phyloP scores from a whole-genome alignment of 225 moss, liverwort and hornwort genomes.

The Rhytidiadelphus loreus region DNA sequence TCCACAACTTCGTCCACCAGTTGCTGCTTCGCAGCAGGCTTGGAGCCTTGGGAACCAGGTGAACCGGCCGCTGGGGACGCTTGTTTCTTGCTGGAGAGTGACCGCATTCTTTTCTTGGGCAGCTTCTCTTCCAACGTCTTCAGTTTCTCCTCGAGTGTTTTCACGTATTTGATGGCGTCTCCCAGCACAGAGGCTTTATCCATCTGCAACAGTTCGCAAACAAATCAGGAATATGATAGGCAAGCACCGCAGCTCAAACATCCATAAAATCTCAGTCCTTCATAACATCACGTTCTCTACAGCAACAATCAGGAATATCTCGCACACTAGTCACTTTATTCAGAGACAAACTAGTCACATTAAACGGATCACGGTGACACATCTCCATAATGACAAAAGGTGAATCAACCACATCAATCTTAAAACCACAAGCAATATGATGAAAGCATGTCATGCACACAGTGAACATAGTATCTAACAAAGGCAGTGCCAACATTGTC shows the following conservation, averaged over 20 bases:
- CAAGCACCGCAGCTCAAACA: not conserved
- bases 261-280: too few species aligned
- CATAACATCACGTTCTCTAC: not conserved
- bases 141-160: constrained; percentile 74
- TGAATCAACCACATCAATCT: too few species aligned
- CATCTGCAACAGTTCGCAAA: constrained; percentile 37
- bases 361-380: too few species aligned
- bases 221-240: not conserved
- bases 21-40: constrained; percentile 7
- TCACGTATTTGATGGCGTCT: constrained; percentile 95
- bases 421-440: not conserved
- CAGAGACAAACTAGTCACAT: not conserved
- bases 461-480: not conserved
- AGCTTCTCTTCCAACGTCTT: constrained; percentile 80
- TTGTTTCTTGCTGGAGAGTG: constrained; percentile 28
- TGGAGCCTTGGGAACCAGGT: not conserved
- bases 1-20: constrained; percentile 34
- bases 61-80: not conserved
- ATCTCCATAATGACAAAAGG: not conserved
- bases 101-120: constrained; percentile 68
- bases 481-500: too few species aligned
- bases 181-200: constrained; percentile 95
- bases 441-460: not conserved
- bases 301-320: not conserved
- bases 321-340: too few species aligned